phyloP scores from a whole-genome alignment of 1,139 yeast species.

The Diutina neorugosa region DNA sequence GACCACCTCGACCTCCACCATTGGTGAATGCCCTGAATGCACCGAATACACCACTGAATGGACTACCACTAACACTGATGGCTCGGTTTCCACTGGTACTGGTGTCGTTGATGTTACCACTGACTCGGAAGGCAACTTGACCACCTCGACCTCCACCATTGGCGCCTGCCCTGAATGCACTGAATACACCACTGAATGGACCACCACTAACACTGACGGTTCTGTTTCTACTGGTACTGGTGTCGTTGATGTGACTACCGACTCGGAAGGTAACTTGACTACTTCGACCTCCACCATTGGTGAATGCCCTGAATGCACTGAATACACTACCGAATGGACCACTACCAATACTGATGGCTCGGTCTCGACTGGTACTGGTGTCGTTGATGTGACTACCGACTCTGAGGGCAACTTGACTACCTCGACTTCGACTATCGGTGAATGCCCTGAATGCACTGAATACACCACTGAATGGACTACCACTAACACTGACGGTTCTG shows the following conservation, averaged over 20 bases:
- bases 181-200: conserved; percentile 1
- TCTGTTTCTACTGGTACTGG: neutral
- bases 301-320: neutral
- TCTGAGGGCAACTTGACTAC: no score
- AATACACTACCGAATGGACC: conserved; percentile 1
- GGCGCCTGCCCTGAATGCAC: no score
- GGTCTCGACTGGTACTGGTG: neutral
- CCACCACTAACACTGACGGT: neutral
- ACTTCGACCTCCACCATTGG: neutral
- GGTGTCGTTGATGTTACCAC: conserved; percentile 4
- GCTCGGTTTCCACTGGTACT: neutral
- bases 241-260: conserved; percentile 1
- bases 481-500: no score
- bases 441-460: no score
- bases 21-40: neutral
- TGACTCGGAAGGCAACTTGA: no score
- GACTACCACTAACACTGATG: neutral
- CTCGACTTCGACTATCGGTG: no score
- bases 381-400: no score
- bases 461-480: no score
- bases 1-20: neutral
- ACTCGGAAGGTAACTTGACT: neutral
- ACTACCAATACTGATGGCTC: neutral
- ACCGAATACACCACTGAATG: conserved; percentile 1
- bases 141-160: no score